These are phyloP conservation scores for Hyphodiscus sp. DNA, from an alignment of 2,329 filamentous ascomycete species.

Conservation along the genomic window DNA sequence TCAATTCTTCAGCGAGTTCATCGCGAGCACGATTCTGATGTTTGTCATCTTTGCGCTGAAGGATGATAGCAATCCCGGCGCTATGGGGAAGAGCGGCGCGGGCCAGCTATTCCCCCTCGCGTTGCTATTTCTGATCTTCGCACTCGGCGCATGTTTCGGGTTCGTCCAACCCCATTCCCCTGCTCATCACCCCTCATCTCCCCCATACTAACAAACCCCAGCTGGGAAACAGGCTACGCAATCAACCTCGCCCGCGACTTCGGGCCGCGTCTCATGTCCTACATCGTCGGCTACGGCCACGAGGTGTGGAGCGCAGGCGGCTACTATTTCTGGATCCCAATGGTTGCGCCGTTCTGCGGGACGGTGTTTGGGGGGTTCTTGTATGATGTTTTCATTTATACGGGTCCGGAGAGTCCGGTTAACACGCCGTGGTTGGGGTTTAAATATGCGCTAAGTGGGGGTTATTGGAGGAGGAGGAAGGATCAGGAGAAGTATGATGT, in stretches of 20 bases:
- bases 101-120: conserved; percentile 52
- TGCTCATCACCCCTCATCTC: neutral
- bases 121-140: conserved; percentile 68
- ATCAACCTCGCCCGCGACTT: conserved; percentile 71
- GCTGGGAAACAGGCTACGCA: conserved; percentile 70
- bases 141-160: conserved; percentile 63
- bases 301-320: conserved; percentile 55
- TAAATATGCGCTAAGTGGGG: conserved; percentile 7
- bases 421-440: conserved; percentile 28
- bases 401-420: conserved; percentile 21
- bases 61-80: conserved; percentile 41
- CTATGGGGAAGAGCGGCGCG: conserved; percentile 39
- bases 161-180: neutral
- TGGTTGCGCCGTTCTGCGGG: conserved; percentile 64
- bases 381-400: conserved; percentile 55
- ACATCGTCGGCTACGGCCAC: conserved; percentile 59
- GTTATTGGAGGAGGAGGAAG: neutral
- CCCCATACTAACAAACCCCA: neutral
- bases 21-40: conserved; percentile 61
- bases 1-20: conserved; percentile 67
- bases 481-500: neutral
- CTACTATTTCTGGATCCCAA: conserved; percentile 73
- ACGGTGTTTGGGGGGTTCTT: conserved; percentile 57
- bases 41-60: conserved; percentile 66
- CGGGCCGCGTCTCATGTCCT: conserved; percentile 59